A percentile compares a stretch with the other conserved stretches of the same genome.
Evolutionary conservation across 2,329 filamentous ascomycete species (phyloP).

Genomic region (Leptographium galeiforme): DNA sequence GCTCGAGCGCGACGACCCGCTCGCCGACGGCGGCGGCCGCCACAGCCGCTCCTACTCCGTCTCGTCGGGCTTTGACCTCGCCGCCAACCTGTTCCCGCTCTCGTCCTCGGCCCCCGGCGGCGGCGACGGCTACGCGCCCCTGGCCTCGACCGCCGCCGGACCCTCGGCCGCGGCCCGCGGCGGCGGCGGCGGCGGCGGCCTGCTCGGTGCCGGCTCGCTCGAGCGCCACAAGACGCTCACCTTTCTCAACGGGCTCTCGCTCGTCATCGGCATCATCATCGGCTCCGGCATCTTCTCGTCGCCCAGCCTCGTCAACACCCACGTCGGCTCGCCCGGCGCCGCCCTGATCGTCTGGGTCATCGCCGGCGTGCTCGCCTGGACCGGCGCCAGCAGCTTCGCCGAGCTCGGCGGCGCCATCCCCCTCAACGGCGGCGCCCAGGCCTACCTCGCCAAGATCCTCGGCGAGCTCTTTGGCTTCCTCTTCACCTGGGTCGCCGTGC

Average conservation of each 20-base stretch:
- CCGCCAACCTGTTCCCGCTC: conserved; percentile 82
- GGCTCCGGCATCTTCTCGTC: conserved; percentile 58
- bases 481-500: conserved; percentile 91
- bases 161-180: conserved; percentile 35
- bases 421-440: conserved; percentile 84
- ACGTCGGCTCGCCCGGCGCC: conserved; percentile 46
- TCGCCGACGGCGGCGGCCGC: conserved; percentile 36
- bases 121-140: conserved; percentile 64
- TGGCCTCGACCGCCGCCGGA: conserved; percentile 56
- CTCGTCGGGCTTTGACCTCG: conserved; percentile 89
- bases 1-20: conserved; percentile 72
- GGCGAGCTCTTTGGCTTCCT: conserved; percentile 86
- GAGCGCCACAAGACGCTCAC: conserved; percentile 95
- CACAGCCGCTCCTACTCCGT: conserved; percentile 69
- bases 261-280: conserved; percentile 88
- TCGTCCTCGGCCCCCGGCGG: conserved; percentile 63
- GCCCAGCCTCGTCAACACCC: conserved; percentile 47
- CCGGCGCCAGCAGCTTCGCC: conserved; percentile 52
- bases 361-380: conserved; percentile 50
- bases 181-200: conserved; percentile 40
- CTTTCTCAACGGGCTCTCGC: conserved; percentile 80
- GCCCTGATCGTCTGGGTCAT: conserved; percentile 48
- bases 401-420: conserved; percentile 93
- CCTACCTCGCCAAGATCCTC: conserved; percentile 92
- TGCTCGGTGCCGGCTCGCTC: conserved; percentile 60